A percentile compares a stretch with the other conserved stretches of the same genome.
Evolutionary conservation across 1,139 yeast genomes (phyloP).

Genomic region (Lodderomyces margitis): DNA sequence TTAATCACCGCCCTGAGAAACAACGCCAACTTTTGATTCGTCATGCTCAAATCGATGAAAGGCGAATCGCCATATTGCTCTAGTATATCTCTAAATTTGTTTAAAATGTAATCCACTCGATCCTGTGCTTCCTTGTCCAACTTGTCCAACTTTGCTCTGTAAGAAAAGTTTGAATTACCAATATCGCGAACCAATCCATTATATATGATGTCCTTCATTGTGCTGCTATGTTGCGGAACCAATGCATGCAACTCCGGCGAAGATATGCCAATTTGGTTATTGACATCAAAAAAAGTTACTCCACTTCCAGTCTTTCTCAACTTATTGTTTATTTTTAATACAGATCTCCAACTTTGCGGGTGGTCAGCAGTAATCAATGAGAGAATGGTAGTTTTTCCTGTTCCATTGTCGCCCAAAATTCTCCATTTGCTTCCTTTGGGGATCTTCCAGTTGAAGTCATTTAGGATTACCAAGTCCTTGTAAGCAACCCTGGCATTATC

Average conservation of each 20-base stretch:
- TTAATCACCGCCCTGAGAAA: conserved; percentile 75
- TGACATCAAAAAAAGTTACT: conserved; percentile 73
- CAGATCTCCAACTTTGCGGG: conserved; percentile 90
- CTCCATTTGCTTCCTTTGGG: conserved; percentile 82
- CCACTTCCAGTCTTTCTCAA: conserved; percentile 70
- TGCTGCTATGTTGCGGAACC: conserved; percentile 55
- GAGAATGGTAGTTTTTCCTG: conserved; percentile 87
- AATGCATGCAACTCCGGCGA: conserved; percentile 92
- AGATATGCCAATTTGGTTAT: conserved; percentile 76
- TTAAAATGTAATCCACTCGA: conserved; percentile 20
- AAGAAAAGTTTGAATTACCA: conserved; percentile 53
- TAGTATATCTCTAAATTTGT: conserved; percentile 27
- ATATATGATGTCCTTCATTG: conserved; percentile 58
- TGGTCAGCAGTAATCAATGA: conserved; percentile 90
- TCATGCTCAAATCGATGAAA: conserved; percentile 58
- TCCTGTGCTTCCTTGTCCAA: conserved; percentile 8
- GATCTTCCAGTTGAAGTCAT: conserved; percentile 64
- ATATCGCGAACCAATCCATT: conserved; percentile 64
- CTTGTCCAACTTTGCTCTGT: conserved; percentile 18
- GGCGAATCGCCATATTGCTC: conserved; percentile 28
- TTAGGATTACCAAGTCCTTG: conserved; percentile 57
- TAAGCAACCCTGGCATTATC: conserved; percentile 65
- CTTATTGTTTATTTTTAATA: conserved; percentile 60
- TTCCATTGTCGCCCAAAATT: conserved; percentile 83
- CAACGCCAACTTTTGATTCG: conserved; percentile 76